Evolutionary conservation across 2,329 filamentous ascomycete species (phyloP), one percentile per base, ranked within the genome.

Genomic region (Trichoderma aggressivum): DNA sequence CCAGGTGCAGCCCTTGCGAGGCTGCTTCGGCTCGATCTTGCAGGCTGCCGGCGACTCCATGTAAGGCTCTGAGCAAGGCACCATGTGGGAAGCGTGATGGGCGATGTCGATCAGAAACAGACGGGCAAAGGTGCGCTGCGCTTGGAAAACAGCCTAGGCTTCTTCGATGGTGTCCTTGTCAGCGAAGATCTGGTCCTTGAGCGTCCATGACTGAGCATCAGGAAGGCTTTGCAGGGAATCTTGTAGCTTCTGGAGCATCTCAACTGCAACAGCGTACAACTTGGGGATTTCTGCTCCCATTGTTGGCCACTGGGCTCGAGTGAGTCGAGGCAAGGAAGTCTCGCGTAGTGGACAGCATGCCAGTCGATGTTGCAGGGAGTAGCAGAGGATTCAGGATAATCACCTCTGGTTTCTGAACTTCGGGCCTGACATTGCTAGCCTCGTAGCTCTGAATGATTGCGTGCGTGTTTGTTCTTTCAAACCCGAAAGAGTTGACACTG

Each of bases 391-490:
- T 18, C 6, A 61, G 39, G 12, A 32, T 26, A 24, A 43, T 30
- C 1, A 26, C 26, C n/a, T 63, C 14, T 24, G 14, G 16, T 18
- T 16, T 18, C 26, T 7, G 6, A 18, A 21, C 11, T 5, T 7
- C 24, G 4, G 32, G 36, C 6, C 76, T 65, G 10, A 28, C 53
- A 43, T 14, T 28, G 7, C 64, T 7, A 12, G 34, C 55, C 7
- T 24, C 32, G 55, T 74, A 74, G 14, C 60, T 47, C 71, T 81
- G 80, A 7, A 84, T 72, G 11, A 86, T 81, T 0, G 79, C 79
- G 70, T 85, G 84, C 2, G 80, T 81, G 72, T 85, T 85, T n/a
- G 83, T 81, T 30, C 80, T 82, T 21, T 81, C 83, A 60, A 82
- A 84, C 1, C 84, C 84, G 53, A 75, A 79, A 16, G 76, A 76